Percentiles rank a stretch among this genome's conserved stretches.
These are phyloP conservation scores for Microstegium vimineum DNA, from an alignment of 176 grass and related monocot genomes.

Conservation along the genomic window DNA sequence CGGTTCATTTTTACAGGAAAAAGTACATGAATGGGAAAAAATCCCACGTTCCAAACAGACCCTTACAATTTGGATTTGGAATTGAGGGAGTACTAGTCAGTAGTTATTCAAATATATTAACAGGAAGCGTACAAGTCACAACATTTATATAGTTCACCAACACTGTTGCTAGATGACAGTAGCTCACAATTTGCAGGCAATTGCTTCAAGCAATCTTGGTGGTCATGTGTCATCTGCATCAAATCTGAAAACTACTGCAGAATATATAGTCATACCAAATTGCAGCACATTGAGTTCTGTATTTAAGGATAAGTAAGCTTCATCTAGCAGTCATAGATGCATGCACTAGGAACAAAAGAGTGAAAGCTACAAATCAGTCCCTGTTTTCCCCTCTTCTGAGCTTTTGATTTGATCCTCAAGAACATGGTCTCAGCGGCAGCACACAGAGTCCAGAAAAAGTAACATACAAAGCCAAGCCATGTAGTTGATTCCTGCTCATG, in stretches of 20 bases:
- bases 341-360: slow-evolving; percentile 17
- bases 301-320: neutral
- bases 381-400: neutral
- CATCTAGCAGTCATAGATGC: slow-evolving; percentile 17
- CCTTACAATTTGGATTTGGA: too few species aligned
- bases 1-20: too few species aligned
- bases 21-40: too few species aligned
- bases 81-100: neutral
- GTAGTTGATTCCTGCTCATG: slow-evolving; percentile 24
- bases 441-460: slow-evolving; percentile 30
- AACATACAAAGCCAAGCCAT: slow-evolving; percentile 19
- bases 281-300: neutral
- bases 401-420: neutral
- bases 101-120: neutral
- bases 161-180: neutral
- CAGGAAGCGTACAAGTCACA: neutral
- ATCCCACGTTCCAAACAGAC: too few species aligned
- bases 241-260: neutral
- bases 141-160: neutral
- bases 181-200: neutral
- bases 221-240: neutral
- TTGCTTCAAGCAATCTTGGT: neutral
- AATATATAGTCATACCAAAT: neutral
- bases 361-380: slow-evolving; percentile 41
- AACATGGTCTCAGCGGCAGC: slow-evolving; percentile 20